These are phyloP conservation scores for Aspergillus calidoustus DNA, from an alignment of 2,329 filamentous ascomycete species.

Conservation along the genomic window DNA sequence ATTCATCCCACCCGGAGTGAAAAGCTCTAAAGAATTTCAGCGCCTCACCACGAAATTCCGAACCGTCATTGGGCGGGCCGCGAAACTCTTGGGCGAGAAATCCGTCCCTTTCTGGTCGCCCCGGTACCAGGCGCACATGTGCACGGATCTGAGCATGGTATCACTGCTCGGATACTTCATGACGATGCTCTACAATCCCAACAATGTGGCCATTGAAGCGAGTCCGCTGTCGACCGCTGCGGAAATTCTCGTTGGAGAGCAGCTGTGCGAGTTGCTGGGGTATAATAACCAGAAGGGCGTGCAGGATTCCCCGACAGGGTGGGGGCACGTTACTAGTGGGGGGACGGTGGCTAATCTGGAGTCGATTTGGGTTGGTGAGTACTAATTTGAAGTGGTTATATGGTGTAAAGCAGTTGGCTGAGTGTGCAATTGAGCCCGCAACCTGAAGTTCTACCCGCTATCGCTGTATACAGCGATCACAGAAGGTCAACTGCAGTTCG, in stretches of 20 bases:
- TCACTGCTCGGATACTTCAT: constrained; percentile 53
- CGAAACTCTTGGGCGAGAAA: constrained; percentile 46
- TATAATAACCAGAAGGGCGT: constrained; percentile 39
- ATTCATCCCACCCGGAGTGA: constrained; percentile 15
- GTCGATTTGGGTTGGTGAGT: constrained; percentile 47
- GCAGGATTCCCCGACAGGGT: constrained; percentile 28
- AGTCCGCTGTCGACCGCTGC: constrained; percentile 52
- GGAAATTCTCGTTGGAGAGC: constrained; percentile 52
- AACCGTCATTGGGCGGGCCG: constrained; percentile 41
- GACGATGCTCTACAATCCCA: constrained; percentile 58
- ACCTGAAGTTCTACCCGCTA: constrained; percentile 55
- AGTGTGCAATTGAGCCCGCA: constrained; percentile 40
- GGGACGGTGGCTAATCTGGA: constrained; percentile 56
- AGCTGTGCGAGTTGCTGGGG: constrained; percentile 53
- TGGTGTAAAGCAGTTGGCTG: no score
- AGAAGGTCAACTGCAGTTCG: constrained; percentile 34
- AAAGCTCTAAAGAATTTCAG: constrained; percentile 9
- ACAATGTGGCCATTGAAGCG: constrained; percentile 54
- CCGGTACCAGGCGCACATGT: constrained; percentile 55
- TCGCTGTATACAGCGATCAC: constrained; percentile 41
- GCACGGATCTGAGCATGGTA: constrained; percentile 48
- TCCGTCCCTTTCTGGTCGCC: constrained; percentile 53
- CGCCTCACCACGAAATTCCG: constrained; percentile 39
- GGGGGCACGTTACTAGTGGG: constrained; percentile 54
- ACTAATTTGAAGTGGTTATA: no score